These are phyloP conservation scores for Ogataea trehalophila DNA, from an alignment of 805 yeast species.

Conservation along the genomic window DNA sequence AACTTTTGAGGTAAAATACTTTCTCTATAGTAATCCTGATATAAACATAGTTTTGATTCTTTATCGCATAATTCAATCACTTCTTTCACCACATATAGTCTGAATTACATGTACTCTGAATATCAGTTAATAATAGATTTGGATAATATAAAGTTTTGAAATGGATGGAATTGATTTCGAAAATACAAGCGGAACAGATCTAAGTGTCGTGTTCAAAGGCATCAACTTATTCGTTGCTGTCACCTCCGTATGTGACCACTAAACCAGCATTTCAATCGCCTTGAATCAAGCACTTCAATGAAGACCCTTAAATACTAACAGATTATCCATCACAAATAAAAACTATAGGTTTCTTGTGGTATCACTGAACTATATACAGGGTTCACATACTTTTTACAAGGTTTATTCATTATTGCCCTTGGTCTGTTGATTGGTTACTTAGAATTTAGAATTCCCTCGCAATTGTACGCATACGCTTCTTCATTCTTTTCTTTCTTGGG, in stretches of 20 bases:
- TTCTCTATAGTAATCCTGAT: too few species aligned
- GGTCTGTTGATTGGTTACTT: conserved; percentile 51
- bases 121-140: background rate
- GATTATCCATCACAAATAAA: background rate
- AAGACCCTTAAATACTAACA: background rate
- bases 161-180: conserved; percentile 41
- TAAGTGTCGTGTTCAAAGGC: conserved; percentile 41
- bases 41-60: too few species aligned
- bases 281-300: background rate
- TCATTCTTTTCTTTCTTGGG: conserved; percentile 71
- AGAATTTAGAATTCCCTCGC: conserved; percentile 47
- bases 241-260: conserved; percentile 38
- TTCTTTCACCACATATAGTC: too few species aligned
- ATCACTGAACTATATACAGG: conserved; percentile 43
- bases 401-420: conserved; percentile 50
- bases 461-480: conserved; percentile 61
- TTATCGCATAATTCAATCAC: too few species aligned
- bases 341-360: conserved; percentile 40
- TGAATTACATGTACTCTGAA: conserved; percentile 3
- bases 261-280: too few species aligned
- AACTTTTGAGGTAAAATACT: too few species aligned
- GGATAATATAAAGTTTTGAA: background rate
- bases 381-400: conserved; percentile 45
- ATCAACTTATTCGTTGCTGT: conserved; percentile 54
- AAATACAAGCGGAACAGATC: conserved; percentile 37